Percentiles rank a stretch among this genome's conserved stretches.
These are phyloP conservation scores for Phytophthora multivora DNA, from an alignment of 352 stramenopile genomes.

Conservation along the genomic window DNA sequence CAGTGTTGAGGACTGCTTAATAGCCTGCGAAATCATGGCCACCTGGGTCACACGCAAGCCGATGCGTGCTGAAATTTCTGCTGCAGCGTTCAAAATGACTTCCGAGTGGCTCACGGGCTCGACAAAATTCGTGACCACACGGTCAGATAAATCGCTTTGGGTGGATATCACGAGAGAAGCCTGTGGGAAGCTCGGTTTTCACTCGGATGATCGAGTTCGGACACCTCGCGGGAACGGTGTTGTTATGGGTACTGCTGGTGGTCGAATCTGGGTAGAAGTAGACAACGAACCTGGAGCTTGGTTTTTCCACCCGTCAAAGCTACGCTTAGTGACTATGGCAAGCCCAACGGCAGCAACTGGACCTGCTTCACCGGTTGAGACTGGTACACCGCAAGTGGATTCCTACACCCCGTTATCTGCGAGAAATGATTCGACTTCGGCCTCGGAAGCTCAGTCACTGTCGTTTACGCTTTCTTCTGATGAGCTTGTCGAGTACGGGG, in stretches of 20 bases:
- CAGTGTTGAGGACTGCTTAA: constrained; percentile 60
- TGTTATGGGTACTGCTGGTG: constrained; percentile 64
- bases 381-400: neutral
- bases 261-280: constrained; percentile 79
- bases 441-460: neutral
- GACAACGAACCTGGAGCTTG: constrained; percentile 78
- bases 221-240: constrained; percentile 76
- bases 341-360: neutral
- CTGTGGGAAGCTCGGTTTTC: constrained; percentile 54
- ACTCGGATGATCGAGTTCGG: constrained; percentile 61
- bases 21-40: constrained; percentile 67
- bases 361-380: no score
- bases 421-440: neutral
- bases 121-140: constrained; percentile 62
- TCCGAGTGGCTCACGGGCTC: constrained; percentile 53
- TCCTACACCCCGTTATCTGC: neutral
- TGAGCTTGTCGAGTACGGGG: constrained; percentile 31
- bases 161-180: constrained; percentile 58
- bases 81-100: constrained; percentile 58
- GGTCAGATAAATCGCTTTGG: constrained; percentile 64
- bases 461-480: constrained; percentile 16
- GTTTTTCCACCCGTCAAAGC: constrained; percentile 78
- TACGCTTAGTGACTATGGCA: constrained; percentile 46
- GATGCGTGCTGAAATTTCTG: constrained; percentile 34
- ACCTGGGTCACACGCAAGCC: constrained; percentile 35